Conservation (phyloP, 805 yeast species). For the Saccharomyces kudriavzevii region DNA sequence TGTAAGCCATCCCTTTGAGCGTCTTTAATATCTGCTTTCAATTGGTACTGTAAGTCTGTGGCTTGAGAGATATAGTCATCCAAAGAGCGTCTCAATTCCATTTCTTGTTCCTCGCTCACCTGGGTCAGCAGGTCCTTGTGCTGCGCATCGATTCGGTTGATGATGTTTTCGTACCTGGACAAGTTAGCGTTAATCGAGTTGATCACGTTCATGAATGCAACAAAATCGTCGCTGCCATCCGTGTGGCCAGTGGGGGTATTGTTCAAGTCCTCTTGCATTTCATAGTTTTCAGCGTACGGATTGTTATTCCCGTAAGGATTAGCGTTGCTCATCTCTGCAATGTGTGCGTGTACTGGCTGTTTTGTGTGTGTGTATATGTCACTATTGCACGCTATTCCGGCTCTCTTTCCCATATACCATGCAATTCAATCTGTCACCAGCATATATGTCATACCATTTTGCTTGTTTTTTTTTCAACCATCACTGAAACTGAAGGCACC, state of each 20-base stretch:
- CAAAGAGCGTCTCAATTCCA: constrained; percentile 60
- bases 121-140: constrained; percentile 65
- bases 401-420: not conserved
- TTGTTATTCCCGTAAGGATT: constrained; percentile 15
- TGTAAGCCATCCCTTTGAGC: constrained; percentile 60
- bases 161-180: constrained; percentile 58
- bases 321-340: constrained; percentile 11
- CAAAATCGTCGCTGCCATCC: constrained; percentile 35
- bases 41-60: constrained; percentile 58
- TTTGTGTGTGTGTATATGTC: not conserved
- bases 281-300: constrained; percentile 10
- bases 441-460: not conserved
- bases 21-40: constrained; percentile 65
- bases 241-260: not conserved
- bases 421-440: not conserved
- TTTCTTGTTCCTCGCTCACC: constrained; percentile 60
- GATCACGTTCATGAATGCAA: constrained; percentile 57
- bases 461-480: not conserved
- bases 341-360: not conserved
- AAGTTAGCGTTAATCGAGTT: constrained; percentile 59
- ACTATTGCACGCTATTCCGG: not conserved
- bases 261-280: constrained; percentile 6
- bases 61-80: constrained; percentile 71
- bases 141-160: constrained; percentile 57
- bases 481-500: not conserved